phyloP scores from a whole-genome alignment of 805 yeast species.

The Starmerella asiatica region DNA sequence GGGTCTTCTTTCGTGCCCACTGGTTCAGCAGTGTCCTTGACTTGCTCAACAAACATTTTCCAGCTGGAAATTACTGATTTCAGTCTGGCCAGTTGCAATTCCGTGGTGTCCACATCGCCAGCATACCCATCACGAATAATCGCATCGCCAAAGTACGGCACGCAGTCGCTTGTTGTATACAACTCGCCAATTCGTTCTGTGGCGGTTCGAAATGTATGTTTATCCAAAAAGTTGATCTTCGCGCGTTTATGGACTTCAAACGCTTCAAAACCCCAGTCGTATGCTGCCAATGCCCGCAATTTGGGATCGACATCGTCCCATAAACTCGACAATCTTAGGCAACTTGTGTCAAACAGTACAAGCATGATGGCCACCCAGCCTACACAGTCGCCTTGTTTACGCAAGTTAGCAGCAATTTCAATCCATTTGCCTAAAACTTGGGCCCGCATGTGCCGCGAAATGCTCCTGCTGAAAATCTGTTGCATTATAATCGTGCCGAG shows the following conservation, averaged over 20 bases:
- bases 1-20: slow-evolving; percentile 19
- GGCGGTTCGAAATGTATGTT: slow-evolving; percentile 58
- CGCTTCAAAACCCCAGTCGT: slow-evolving; percentile 87
- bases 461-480: slow-evolving; percentile 45
- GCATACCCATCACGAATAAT: slow-evolving; percentile 31
- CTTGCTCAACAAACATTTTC: slow-evolving; percentile 51
- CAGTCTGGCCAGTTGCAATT: slow-evolving; percentile 38
- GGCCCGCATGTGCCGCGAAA: slow-evolving; percentile 37
- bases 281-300: slow-evolving; percentile 45
- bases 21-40: slow-evolving; percentile 35
- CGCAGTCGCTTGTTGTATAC: slow-evolving; percentile 61
- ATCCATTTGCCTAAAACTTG: slow-evolving; percentile 69
- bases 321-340: slow-evolving; percentile 54
- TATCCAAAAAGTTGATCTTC: slow-evolving; percentile 41
- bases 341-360: slow-evolving; percentile 65
- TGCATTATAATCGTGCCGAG: slow-evolving; percentile 54
- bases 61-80: slow-evolving; percentile 67
- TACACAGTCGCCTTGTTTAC: slow-evolving; percentile 78
- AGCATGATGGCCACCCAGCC: slow-evolving; percentile 88
- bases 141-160: slow-evolving; percentile 86
- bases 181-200: slow-evolving; percentile 69
- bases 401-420: slow-evolving; percentile 62
- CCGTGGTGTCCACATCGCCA: neutral
- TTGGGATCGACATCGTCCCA: slow-evolving; percentile 62
- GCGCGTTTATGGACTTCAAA: slow-evolving; percentile 72